A percentile compares a stretch with the other conserved stretches of the same genome.
These are phyloP conservation scores for Trypanosoma platydactyli DNA, from an alignment of 208 protist species.

Conservation along the genomic window DNA sequence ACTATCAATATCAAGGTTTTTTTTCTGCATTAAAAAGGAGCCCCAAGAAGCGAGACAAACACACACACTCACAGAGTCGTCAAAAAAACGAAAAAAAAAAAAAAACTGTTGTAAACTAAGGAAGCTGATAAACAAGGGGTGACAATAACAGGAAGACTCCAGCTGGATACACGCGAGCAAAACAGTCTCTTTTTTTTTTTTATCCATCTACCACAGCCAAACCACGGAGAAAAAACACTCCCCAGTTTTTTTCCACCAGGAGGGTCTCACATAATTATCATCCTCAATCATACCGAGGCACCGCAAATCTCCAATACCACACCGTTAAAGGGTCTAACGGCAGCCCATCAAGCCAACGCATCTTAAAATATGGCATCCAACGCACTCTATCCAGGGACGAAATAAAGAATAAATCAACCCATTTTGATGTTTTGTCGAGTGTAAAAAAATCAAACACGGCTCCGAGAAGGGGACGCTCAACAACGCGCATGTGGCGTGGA, in stretches of 20 bases:
- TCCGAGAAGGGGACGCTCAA: background rate
- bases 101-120: background rate
- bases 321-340: constrained; percentile 31
- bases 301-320: constrained; percentile 27
- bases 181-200: no score
- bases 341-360: constrained; percentile 29
- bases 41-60: background rate
- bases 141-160: constrained; percentile 1
- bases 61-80: background rate
- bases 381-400: constrained; percentile 2
- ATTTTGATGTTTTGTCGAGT: constrained; percentile 24
- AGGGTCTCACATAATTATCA: background rate
- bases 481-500: background rate
- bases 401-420: constrained; percentile 9
- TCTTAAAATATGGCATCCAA: constrained; percentile 20
- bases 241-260: no score
- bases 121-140: background rate
- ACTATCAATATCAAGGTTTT: background rate
- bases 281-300: constrained; percentile 5
- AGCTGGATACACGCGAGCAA: no score
- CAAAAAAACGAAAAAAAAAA: constrained; percentile 1
- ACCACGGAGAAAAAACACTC: background rate
- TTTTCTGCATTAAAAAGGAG: constrained; percentile 23
- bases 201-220: background rate
- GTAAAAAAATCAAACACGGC: constrained; percentile 26